Base-by-base conservation (phyloP, 345 rosid species). In the Salix exigua region DNA sequence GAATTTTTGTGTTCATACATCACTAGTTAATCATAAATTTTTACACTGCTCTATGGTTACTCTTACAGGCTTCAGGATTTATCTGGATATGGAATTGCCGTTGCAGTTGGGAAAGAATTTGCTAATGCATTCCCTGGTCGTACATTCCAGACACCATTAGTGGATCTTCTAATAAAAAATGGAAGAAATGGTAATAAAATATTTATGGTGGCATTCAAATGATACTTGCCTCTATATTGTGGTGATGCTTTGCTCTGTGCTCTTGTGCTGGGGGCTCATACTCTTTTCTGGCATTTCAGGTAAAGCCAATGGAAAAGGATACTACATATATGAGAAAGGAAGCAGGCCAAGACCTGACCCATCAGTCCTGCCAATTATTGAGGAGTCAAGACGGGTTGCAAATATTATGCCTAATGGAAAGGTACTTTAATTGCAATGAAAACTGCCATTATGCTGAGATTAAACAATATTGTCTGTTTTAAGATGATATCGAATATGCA, bases 401-500 rank as follows among this genome's bases (percentile, higher is more conserved):
- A 96, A 96, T 78, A 81, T 91, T 35, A 96, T 91, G 94, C 97
- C 99, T 10, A 85, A 89, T 75, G 97, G 96, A 82, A 96, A 92
- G 98, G 99, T 96, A 82, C 64, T 33, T 62, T 30, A 21, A 44
- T 80, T 75, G 77, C 38, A 35, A 38, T 73, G 65, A 26, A 78
- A 50, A 76, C 60, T 38, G 33, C 42, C 63, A n/a, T 46, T 33
- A 25, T 68, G 48, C 38, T 75, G 74, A 73, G 62, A 72, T 70
- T 46, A 13, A 3, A 19, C 60, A 38, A n/a, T 66, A 31, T 30
- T 53, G 14, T 53, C 14, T 33, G 30, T 58, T 17, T 65, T 37
- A 66, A 42, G 68, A 71, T 67, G 62, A 46, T 48, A 23, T 68
- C 69, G 28, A 26, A 19, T 37, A 14, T 14, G 42, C 40, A 9